These are phyloP conservation scores for Penicillium sp. DNA, from an alignment of 2,329 filamentous ascomycete species.

Conservation along the genomic window DNA sequence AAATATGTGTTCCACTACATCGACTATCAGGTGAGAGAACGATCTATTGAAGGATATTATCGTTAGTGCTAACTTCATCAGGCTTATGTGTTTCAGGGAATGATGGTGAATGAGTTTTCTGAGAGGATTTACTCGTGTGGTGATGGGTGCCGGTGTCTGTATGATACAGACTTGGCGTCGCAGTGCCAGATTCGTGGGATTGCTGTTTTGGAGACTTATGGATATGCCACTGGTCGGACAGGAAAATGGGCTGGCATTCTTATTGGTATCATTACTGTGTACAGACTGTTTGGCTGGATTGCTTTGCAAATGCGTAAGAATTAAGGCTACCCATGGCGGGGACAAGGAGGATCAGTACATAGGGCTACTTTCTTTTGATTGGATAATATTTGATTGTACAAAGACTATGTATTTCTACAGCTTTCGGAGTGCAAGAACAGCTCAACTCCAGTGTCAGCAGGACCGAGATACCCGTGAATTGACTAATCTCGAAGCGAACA, in stretches of 20 bases:
- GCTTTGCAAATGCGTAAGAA: constrained; percentile 46
- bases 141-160: constrained; percentile 67
- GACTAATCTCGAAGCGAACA: not conserved
- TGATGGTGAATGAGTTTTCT: constrained; percentile 89
- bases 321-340: not conserved
- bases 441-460: not conserved
- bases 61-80: constrained; percentile 18
- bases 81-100: constrained; percentile 81
- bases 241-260: constrained; percentile 76
- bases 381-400: not conserved
- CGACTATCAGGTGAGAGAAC: constrained; percentile 65
- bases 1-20: constrained; percentile 86
- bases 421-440: not conserved
- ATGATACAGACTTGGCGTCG: constrained; percentile 59
- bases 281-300: constrained; percentile 67
- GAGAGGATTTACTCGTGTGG: constrained; percentile 64
- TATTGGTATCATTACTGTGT: constrained; percentile 72
- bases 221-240: constrained; percentile 63
- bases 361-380: too few relatives aligned
- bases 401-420: not conserved
- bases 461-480: not conserved
- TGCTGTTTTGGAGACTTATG: constrained; percentile 69
- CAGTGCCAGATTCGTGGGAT: constrained; percentile 71
- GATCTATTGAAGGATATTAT: not conserved
- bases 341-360: not conserved